Conservation (phyloP, 2,329 filamentous ascomycete species). For the Volutella citrinella region DNA sequence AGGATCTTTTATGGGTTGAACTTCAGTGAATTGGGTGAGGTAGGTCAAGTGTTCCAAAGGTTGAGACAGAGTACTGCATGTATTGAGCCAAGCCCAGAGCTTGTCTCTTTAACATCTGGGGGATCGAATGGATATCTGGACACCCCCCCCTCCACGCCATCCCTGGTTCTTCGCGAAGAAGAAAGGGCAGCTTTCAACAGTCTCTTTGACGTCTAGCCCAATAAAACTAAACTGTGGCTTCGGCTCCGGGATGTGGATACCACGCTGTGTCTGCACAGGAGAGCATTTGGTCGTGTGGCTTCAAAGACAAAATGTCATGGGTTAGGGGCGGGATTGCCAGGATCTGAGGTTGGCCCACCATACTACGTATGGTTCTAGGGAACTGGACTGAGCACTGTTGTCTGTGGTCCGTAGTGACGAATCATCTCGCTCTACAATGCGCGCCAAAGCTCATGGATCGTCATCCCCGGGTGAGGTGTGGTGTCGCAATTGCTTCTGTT, state of each 20-base stretch:
- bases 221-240: conserved; percentile 24
- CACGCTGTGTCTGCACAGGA: conserved; percentile 12
- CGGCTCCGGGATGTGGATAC: conserved; percentile 21
- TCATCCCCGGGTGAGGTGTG: no score
- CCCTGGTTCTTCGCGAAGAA: conserved; percentile 18
- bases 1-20: conserved; percentile 23
- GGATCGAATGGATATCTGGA: conserved; percentile 17
- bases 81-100: conserved; percentile 21
- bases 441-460: no score
- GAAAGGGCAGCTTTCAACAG: conserved; percentile 22
- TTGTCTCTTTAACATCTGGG: conserved; percentile 20
- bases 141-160: conserved; percentile 14
- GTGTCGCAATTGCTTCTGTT: no score
- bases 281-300: conserved; percentile 24
- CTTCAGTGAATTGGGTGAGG: no score
- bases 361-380: conserved; percentile 10
- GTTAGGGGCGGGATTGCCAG: conserved; percentile 14
- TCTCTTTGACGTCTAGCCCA: conserved; percentile 19
- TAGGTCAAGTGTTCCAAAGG: no score
- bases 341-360: conserved; percentile 17
- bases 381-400: no score
- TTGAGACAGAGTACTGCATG: conserved; percentile 18
- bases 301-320: conserved; percentile 14
- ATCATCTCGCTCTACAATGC: no score
- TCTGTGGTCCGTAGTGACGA: no score